Base-by-base conservation (phyloP, 306 rosid species). In the Acmispon strigosus region DNA sequence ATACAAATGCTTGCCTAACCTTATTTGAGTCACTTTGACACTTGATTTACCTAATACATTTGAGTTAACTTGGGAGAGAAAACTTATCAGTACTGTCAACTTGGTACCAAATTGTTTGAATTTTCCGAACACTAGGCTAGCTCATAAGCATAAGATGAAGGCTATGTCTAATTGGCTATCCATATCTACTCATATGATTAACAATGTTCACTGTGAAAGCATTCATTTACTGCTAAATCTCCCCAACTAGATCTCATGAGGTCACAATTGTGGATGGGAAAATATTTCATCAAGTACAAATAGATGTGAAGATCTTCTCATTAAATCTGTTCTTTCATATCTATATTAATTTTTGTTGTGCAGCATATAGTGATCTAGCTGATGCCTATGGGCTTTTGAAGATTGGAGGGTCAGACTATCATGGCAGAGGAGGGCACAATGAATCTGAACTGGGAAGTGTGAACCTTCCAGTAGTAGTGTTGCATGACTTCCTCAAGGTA, bases 391-490 rank as follows among this genome's bases (percentile, higher is more conserved):
- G 77, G 19, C 98, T 94, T 74, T 60, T 94, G 63, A 94, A 94
- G 88, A 73, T 89, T n/a, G 98, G 98, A 78, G 98, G 98, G 19
- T 86, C 98, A 12, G 98, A 94, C 78, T 94, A 80, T 74, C 98
- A 94, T 37, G 98, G 92, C 12, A 87, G 79, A 86, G 97, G 98
- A 32, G 97, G 92, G 53, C 80, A 80, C 56, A 67, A 87, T 14
- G 97, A 94, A 83, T 87, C 96, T 34, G 92, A 82, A 51, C 79
- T 94, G 60, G 98, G 98, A 77, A 94, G 98, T 45, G 98, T 90
- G 69, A 90, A 87, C 80, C 97, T 94, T 82, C 97, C 98, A 0
- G 94, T 86, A 16, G 20, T 90, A 78, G 88, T 79, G 24, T 73
- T 85, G 81, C 74, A 75, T 3, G 97, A 94, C 19, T 94, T 94